Evolutionary conservation across 2,329 filamentous ascomycete genomes (phyloP).

Genomic region (Penicillium corylophilum): DNA sequence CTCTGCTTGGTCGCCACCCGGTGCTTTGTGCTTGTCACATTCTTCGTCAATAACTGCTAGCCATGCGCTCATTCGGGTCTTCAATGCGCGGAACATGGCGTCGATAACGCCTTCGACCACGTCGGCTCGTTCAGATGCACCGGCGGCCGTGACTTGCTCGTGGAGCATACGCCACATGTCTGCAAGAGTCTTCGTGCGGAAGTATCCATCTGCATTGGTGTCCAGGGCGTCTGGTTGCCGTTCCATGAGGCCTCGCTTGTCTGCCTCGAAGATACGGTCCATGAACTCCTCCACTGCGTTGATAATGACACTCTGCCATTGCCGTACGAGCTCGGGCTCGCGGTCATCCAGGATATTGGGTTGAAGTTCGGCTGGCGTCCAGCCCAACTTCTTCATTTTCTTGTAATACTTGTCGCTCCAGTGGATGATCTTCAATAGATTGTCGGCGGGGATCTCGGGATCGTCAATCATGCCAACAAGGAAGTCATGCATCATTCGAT

Average conservation of each 20-base stretch:
- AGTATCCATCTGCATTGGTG: conserved; percentile 82
- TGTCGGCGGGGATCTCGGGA: conserved; percentile 76
- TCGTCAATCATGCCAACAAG: conserved; percentile 80
- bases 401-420: conserved; percentile 96
- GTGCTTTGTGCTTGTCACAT: conserved; percentile 66
- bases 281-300: conserved; percentile 97
- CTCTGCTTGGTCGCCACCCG: conserved; percentile 55
- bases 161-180: conserved; percentile 98
- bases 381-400: conserved; percentile 90
- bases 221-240: conserved; percentile 79
- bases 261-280: conserved; percentile 81
- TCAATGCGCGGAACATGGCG: conserved; percentile 87
- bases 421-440: conserved; percentile 87
- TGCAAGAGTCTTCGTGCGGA: conserved; percentile 85
- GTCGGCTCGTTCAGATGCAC: conserved; percentile 79
- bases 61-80: conserved; percentile 79
- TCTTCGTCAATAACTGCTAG: conserved; percentile 87
- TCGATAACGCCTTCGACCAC: conserved; percentile 95
- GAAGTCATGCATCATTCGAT: conserved; percentile 93
- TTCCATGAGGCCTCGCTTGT: conserved; percentile 76
- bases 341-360: conserved; percentile 89
- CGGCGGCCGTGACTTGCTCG: conserved; percentile 84
- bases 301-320: conserved; percentile 94
- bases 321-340: conserved; percentile 83
- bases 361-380: conserved; percentile 70